A percentile compares a stretch with the other conserved stretches of the same genome.
These are phyloP conservation scores for Suillus sp. DNA, from an alignment of 768 basidiomycete genomes.

Conservation along the genomic window DNA sequence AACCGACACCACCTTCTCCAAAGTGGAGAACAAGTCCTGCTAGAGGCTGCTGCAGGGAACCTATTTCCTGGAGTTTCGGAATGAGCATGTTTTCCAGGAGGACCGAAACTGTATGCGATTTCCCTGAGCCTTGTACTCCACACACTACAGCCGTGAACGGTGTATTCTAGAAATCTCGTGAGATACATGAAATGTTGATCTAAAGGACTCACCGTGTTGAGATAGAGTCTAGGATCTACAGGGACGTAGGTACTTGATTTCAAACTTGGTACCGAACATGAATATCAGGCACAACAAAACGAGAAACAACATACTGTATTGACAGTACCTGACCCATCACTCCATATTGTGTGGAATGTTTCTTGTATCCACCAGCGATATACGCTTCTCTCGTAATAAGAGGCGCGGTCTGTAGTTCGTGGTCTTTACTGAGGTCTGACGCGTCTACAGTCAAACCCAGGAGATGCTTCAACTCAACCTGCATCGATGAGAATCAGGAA, in stretches of 20 bases:
- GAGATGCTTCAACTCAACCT: conserved; percentile 13
- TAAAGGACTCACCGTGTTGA: conserved; percentile 52
- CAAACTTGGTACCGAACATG: conserved; percentile 23
- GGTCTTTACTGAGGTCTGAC: conserved; percentile 8
- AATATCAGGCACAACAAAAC: background rate
- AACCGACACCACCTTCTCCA: conserved; percentile 55
- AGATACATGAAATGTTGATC: background rate
- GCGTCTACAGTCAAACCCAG: background rate
- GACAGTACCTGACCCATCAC: conserved; percentile 48
- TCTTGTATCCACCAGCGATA: conserved; percentile 21
- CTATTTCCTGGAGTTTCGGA: conserved; percentile 44
- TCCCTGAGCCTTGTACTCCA: conserved; percentile 66
- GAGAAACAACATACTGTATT: conserved; percentile 36
- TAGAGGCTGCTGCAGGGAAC: conserved; percentile 48
- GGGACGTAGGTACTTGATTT: conserved; percentile 32
- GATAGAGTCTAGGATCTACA: conserved; percentile 50
- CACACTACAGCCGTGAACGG: conserved; percentile 70
- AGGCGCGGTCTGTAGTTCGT: conserved; percentile 38
- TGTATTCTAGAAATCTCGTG: conserved; percentile 46
- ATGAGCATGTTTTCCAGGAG: conserved; percentile 65
- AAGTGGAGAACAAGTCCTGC: conserved; percentile 63
- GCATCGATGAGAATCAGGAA: background rate
- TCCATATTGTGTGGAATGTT: conserved; percentile 49
- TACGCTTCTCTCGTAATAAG: conserved; percentile 46
- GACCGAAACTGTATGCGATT: conserved; percentile 63